phyloP scores from a whole-genome alignment of 768 basidiomycete species.

The Melanogaster broomeanus region DNA sequence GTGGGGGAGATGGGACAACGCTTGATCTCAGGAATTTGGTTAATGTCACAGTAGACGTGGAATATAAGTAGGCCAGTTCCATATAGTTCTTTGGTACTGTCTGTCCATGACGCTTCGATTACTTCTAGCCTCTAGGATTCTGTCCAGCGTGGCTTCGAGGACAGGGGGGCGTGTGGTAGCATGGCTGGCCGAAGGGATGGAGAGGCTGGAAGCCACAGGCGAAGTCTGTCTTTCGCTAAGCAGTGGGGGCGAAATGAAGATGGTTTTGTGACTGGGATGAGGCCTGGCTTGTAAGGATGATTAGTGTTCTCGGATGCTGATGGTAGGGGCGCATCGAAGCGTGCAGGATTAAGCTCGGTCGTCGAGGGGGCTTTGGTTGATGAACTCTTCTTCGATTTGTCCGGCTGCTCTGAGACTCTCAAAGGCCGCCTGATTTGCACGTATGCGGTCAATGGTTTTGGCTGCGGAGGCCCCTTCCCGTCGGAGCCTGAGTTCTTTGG shows the following conservation, averaged over 20 bases:
- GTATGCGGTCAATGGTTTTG: background rate
- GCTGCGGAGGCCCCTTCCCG: background rate
- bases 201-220: background rate
- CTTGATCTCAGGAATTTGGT: constrained; percentile 4
- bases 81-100: background rate
- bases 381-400: background rate
- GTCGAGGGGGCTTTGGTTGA: background rate
- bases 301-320: no score
- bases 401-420: no score
- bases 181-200: no score
- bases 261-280: no score
- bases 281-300: no score
- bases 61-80: background rate
- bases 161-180: no score
- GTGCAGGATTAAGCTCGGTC: background rate
- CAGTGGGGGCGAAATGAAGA: background rate
- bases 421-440: background rate
- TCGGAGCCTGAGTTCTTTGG: background rate
- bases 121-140: no score
- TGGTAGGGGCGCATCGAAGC: background rate
- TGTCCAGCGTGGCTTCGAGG: no score
- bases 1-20: background rate
- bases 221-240: background rate
- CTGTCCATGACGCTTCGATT: background rate
- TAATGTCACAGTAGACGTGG: background rate